These are phyloP conservation scores for Musa itinerans DNA, from an alignment of 176 grass and related monocot genomes.

Conservation along the genomic window DNA sequence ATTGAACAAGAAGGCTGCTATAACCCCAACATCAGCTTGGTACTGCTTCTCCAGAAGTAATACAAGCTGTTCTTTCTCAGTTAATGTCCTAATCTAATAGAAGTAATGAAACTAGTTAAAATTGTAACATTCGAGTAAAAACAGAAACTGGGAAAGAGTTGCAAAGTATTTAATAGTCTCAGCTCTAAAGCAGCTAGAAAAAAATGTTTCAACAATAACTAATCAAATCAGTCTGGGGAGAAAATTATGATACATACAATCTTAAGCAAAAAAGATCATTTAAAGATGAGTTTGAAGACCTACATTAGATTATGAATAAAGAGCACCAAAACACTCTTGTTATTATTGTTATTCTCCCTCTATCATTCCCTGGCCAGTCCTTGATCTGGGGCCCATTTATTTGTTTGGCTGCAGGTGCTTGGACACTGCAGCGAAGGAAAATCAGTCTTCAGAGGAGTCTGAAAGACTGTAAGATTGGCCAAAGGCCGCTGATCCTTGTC, in stretches of 20 bases:
- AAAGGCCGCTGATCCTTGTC: not conserved
- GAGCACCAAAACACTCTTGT: not conserved
- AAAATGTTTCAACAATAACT: not conserved
- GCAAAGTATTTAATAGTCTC: not conserved
- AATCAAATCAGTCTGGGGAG: not conserved
- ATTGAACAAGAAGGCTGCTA: conserved; percentile 68
- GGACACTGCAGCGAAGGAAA: not conserved
- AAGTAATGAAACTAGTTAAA: not conserved
- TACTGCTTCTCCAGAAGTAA: conserved; percentile 58
- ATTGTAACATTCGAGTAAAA: not conserved
- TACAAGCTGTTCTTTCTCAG: conserved; percentile 55
- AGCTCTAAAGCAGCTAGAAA: not conserved
- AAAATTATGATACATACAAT: too few species aligned
- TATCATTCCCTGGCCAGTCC: not conserved
- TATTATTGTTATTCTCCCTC: not conserved
- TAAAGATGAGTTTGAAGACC: too few species aligned
- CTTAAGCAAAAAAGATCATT: too few species aligned
- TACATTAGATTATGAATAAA: not conserved
- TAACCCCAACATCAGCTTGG: conserved; percentile 66
- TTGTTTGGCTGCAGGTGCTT: not conserved
- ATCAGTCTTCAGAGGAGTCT: not conserved
- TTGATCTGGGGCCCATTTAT: not conserved
- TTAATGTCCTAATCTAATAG: conserved; percentile 54
- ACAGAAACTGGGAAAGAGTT: not conserved
- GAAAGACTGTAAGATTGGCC: not conserved